Evolutionary conservation across 2,329 filamentous ascomycete species (phyloP).

Genomic region (Thelonectria blattea): DNA sequence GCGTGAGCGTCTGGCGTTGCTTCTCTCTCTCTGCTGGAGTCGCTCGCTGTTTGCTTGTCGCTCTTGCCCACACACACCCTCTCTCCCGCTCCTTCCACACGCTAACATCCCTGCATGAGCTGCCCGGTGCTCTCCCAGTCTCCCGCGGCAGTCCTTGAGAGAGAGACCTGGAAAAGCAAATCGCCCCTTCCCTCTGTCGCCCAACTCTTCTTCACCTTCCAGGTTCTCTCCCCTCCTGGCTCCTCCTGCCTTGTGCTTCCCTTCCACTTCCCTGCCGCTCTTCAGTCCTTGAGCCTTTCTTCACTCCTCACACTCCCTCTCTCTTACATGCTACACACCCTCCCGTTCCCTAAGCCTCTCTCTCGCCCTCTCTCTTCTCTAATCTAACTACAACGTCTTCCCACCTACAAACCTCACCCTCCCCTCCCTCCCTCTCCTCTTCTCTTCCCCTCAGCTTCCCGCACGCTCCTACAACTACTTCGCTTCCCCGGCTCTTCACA

Average conservation of each 20-base stretch:
- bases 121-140: too few relatives aligned
- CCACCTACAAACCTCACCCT: slow-evolving; percentile 29
- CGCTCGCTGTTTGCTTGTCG: too few relatives aligned
- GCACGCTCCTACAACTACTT: slow-evolving; percentile 24
- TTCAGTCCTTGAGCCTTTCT: slow-evolving; percentile 14
- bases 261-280: slow-evolving; percentile 14
- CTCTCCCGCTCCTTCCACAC: slow-evolving; percentile 14
- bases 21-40: not conserved
- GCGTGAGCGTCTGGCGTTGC: too few relatives aligned
- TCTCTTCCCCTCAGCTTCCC: slow-evolving; percentile 28
- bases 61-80: slow-evolving; percentile 1
- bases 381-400: slow-evolving; percentile 24
- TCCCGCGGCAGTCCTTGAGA: not conserved
- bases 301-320: slow-evolving; percentile 21
- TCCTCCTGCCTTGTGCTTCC: slow-evolving; percentile 22
- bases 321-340: slow-evolving; percentile 20
- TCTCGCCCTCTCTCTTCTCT: slow-evolving; percentile 15
- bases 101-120: slow-evolving; percentile 1
- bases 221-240: slow-evolving; percentile 8
- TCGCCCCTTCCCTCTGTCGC: slow-evolving; percentile 10
- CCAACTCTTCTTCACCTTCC: slow-evolving; percentile 6
- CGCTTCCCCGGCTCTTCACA: slow-evolving; percentile 15
- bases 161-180: slow-evolving; percentile 1
- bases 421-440: slow-evolving; percentile 24
- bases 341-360: slow-evolving; percentile 22